These are phyloP conservation scores for Kwoniella mangroviensis DNA, from an alignment of 768 basidiomycete species.

Conservation along the genomic window DNA sequence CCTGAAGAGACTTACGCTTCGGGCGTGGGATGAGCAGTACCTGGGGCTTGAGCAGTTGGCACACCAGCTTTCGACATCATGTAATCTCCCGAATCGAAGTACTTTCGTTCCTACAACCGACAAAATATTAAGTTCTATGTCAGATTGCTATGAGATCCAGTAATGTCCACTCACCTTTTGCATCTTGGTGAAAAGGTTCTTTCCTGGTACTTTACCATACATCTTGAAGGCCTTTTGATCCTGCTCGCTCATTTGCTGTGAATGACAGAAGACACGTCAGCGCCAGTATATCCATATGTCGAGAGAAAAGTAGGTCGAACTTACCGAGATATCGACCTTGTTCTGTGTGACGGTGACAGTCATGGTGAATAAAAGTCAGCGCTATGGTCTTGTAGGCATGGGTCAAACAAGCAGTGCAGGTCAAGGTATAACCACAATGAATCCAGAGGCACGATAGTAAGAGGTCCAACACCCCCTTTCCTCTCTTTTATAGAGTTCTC, in stretches of 20 bases:
- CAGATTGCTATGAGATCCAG: not conserved
- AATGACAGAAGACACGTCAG: conserved; percentile 34
- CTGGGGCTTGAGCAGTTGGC: conserved; percentile 82
- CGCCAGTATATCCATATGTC: too few species aligned
- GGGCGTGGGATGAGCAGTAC: conserved; percentile 96
- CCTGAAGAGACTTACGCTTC: conserved; percentile 72
- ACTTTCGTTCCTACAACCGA: conserved; percentile 85
- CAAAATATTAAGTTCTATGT: not conserved
- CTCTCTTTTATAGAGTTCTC: not conserved
- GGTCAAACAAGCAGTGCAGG: not conserved
- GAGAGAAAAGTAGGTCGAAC: conserved; percentile 42
- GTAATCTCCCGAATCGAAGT: conserved; percentile 99
- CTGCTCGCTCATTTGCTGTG: conserved; percentile 78
- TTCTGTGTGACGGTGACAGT: conserved; percentile 66
- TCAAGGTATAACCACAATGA: not conserved
- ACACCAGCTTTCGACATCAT: conserved; percentile 93
- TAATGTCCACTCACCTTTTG: conserved; percentile 70
- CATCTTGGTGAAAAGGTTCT: conserved; percentile 91
- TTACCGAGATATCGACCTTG: conserved; percentile 91
- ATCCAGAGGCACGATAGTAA: not conserved
- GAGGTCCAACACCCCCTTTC: not conserved
- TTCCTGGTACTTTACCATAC: conserved; percentile 95
- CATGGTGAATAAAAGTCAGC: conserved; percentile 65
- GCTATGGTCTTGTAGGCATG: not conserved
- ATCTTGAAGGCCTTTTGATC: conserved; percentile 92